phyloP scores from a whole-genome alignment of 2,329 filamentous ascomycete species.

The Gyromitra esculenta region DNA sequence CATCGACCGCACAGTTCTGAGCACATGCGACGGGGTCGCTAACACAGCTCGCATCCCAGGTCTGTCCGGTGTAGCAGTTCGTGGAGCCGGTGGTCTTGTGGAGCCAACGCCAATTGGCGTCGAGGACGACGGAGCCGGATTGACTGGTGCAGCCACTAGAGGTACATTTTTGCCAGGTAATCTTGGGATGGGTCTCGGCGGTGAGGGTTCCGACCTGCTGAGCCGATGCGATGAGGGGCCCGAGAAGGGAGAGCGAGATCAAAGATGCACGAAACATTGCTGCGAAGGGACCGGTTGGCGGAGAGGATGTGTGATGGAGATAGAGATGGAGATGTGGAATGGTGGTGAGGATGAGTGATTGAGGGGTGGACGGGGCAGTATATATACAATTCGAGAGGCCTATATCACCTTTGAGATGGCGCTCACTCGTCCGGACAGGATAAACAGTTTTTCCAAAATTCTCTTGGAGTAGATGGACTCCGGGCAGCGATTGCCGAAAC shows the following conservation, averaged over 20 bases:
- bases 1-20: constrained; percentile 68
- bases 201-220: constrained; percentile 66
- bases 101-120: constrained; percentile 70
- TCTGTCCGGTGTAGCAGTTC: constrained; percentile 70
- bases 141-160: constrained; percentile 66
- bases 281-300: no score
- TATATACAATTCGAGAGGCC: no score
- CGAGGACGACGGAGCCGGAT: constrained; percentile 66
- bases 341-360: no score
- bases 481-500: no score
- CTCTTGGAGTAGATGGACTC: no score
- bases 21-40: constrained; percentile 65
- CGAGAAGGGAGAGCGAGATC: constrained; percentile 65
- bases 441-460: no score
- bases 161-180: constrained; percentile 69
- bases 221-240: constrained; percentile 61
- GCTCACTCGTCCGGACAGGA: no score
- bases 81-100: constrained; percentile 64
- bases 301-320: no score
- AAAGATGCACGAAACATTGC: no score
- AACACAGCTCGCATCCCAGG: constrained; percentile 65
- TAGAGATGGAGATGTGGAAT: no score
- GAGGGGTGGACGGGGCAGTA: no score
- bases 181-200: constrained; percentile 66
- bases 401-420: no score